Percentiles rank a stretch among this genome's conserved stretches.
Conservation (phyloP, 768 basidiomycete species). For the Austroboletus eburneus region DNA sequence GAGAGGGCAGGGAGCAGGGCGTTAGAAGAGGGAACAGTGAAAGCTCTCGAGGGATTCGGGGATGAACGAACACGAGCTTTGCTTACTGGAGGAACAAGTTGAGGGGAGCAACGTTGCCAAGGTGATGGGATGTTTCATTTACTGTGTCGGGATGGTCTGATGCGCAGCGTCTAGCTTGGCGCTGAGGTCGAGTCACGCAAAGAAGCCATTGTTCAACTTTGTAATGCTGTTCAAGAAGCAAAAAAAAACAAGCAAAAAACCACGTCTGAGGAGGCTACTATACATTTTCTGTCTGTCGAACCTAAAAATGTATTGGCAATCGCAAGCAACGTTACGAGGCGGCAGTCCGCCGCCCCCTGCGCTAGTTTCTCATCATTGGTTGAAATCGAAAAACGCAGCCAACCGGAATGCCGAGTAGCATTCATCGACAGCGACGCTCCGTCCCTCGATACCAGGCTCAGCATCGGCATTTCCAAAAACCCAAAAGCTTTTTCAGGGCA, state of each 20-base stretch:
- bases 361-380: too few species aligned
- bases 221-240: conserved; percentile 54
- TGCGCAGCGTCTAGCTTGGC: conserved; percentile 57
- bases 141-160: neutral
- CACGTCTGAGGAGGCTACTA: conserved; percentile 73
- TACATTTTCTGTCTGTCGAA: too few species aligned
- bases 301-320: too few species aligned
- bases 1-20: conserved; percentile 52
- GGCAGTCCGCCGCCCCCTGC: too few species aligned
- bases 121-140: conserved; percentile 46
- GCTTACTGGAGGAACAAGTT: conserved; percentile 77
- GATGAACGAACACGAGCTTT: conserved; percentile 85
- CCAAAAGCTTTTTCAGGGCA: too few species aligned
- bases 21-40: conserved; percentile 59
- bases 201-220: conserved; percentile 55
- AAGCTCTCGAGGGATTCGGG: conserved; percentile 67
- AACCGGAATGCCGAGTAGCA: too few species aligned
- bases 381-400: too few species aligned
- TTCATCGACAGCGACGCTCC: too few species aligned
- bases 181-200: conserved; percentile 74
- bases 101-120: conserved; percentile 85
- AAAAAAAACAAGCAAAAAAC: conserved; percentile 74
- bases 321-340: too few species aligned
- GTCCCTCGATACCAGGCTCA: too few species aligned
- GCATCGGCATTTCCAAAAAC: too few species aligned